phyloP scores from a whole-genome alignment of 228 moss, liverwort and hornwort genomes.

The Sphagnum magellanicum region DNA sequence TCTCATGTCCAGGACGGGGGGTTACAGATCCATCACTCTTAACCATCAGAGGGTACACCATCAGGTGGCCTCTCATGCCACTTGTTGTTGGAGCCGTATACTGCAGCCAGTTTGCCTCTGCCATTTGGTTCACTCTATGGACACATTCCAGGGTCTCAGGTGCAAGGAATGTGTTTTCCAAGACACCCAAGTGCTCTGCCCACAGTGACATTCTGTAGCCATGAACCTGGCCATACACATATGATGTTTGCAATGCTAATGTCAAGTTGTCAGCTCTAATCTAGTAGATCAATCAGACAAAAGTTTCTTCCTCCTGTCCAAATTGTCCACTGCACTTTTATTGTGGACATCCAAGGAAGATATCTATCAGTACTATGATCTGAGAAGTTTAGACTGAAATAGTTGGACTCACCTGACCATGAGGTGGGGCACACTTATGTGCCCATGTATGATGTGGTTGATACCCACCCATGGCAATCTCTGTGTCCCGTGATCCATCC shows the following conservation, averaged over 20 bases:
- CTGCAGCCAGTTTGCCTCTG: conserved; percentile 65
- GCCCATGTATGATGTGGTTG: conserved; percentile 81
- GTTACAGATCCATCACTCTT: conserved; percentile 46
- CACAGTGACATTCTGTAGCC: conserved; percentile 78
- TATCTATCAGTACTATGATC: background rate
- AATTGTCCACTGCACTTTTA: background rate
- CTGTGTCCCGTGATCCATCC: conserved; percentile 97
- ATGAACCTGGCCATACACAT: conserved; percentile 51
- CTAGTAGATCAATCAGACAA: background rate
- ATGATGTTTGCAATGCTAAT: background rate
- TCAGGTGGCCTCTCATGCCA: conserved; percentile 64
- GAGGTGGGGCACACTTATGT: conserved; percentile 37
- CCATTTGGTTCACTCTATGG: conserved; percentile 43
- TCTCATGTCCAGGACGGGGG: conserved; percentile 35
- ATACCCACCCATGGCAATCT: conserved; percentile 88
- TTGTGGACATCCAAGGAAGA: background rate
- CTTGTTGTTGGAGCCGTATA: conserved; percentile 49
- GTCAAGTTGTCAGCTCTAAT: background rate
- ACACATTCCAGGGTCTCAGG: conserved; percentile 71
- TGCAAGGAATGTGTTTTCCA: conserved; percentile 48
- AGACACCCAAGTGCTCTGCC: conserved; percentile 72
- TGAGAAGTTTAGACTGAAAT: background rate
- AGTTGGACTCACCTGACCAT: conserved; percentile 57
- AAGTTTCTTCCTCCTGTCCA: background rate
- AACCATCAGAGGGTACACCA: conserved; percentile 65